These are phyloP conservation scores for Breviolum minutum DNA, from an alignment of 73 alveolate genomes.

Conservation along the genomic window DNA sequence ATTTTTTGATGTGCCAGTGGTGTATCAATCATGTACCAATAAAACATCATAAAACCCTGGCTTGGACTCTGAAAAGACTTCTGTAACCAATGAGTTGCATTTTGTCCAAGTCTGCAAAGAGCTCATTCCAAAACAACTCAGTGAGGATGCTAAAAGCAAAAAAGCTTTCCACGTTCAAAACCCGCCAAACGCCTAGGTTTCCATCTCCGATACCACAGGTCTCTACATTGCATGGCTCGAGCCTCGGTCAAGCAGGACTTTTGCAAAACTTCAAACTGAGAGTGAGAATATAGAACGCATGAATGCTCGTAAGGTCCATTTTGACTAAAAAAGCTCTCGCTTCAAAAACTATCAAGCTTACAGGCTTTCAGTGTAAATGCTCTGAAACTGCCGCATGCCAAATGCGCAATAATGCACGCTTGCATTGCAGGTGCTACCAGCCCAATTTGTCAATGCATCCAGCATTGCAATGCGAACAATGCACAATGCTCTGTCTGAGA, in stretches of 20 bases:
- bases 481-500: background rate
- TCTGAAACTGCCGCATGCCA: background rate
- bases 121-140: background rate
- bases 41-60: too few species aligned
- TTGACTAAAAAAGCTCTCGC: too few species aligned
- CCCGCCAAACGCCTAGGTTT: background rate
- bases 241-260: background rate
- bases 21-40: too few species aligned
- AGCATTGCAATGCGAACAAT: background rate
- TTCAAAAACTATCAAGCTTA: too few species aligned
- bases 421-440: too few species aligned
- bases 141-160: background rate
- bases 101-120: too few species aligned
- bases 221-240: constrained; percentile 67
- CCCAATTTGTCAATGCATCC: too few species aligned
- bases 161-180: background rate
- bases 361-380: background rate
- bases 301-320: background rate
- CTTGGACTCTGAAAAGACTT: too few species aligned
- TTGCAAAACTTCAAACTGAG: too few species aligned
- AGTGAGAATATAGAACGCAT: background rate
- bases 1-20: too few species aligned
- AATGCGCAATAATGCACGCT: too few species aligned
- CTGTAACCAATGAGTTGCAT: too few species aligned
- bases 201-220: constrained; percentile 24